These are phyloP conservation scores for Albizia julibrissin DNA, from an alignment of 306 rosid species.

Conservation along the genomic window DNA sequence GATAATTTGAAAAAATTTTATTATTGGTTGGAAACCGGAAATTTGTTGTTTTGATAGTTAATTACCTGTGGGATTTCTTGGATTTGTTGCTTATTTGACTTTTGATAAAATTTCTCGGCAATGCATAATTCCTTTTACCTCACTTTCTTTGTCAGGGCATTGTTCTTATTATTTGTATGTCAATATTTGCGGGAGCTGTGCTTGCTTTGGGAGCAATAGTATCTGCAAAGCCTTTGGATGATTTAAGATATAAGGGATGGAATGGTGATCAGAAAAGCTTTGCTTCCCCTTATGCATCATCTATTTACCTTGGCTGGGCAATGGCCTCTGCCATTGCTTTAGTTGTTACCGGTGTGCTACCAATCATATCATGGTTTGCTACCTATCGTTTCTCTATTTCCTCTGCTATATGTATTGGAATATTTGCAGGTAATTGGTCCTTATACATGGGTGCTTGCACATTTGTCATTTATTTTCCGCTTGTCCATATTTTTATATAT, in stretches of 20 bases:
- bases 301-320: constrained; percentile 96
- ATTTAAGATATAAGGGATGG: constrained; percentile 86
- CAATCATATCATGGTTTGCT: constrained; percentile 96
- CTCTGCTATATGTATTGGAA: constrained; percentile 80
- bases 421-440: constrained; percentile 74
- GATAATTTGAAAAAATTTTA: not conserved
- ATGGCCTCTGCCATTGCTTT: constrained; percentile 90
- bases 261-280: constrained; percentile 70
- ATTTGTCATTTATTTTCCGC: not conserved
- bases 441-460: not conserved
- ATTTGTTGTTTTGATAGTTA: constrained; percentile 4
- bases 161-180: constrained; percentile 64
- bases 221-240: constrained; percentile 93
- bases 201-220: constrained; percentile 87
- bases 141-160: constrained; percentile 65
- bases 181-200: constrained; percentile 76
- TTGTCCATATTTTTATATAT: constrained; percentile 13
- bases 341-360: constrained; percentile 84
- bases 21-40: constrained; percentile 18
- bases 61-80: constrained; percentile 5
- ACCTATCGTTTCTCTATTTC: constrained; percentile 88
- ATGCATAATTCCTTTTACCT: constrained; percentile 30
- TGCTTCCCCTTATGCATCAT: constrained; percentile 82
- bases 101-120: constrained; percentile 14
- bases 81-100: not conserved